phyloP scores from a whole-genome alignment of 805 yeast genomes.

The Pachysolen tannophilus region DNA sequence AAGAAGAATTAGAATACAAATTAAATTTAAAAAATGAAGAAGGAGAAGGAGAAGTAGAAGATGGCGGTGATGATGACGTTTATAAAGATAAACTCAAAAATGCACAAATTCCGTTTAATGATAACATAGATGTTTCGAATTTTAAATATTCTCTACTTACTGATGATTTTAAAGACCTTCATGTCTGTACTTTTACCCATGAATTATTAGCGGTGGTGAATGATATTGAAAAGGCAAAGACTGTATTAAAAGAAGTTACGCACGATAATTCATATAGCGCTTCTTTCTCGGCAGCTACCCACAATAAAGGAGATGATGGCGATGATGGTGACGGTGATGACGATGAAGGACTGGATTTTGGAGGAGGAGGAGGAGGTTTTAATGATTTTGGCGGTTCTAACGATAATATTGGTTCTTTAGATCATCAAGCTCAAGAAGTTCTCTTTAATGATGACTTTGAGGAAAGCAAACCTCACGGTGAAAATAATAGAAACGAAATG shows the following conservation, averaged over 20 bases:
- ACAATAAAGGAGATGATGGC: constrained; percentile 4
- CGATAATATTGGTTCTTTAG: constrained; percentile 10
- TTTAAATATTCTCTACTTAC: constrained; percentile 10
- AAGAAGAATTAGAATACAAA: constrained; percentile 12
- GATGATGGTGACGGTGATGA: constrained; percentile 5
- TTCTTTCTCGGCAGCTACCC: constrained; percentile 8
- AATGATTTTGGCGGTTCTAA: constrained; percentile 12
- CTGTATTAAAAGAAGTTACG: constrained; percentile 34
- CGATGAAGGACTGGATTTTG: constrained; percentile 14
- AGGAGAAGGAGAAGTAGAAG: constrained; percentile 3
- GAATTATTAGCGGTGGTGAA: constrained; percentile 49
- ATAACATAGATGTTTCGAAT: constrained; percentile 2
- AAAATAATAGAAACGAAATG: constrained; percentile 14
- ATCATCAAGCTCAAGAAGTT: constrained; percentile 3
- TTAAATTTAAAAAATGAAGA: constrained; percentile 10
- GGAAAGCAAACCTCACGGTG: constrained; percentile 11
- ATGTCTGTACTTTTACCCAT: constrained; percentile 59
- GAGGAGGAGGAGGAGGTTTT: constrained; percentile 9
- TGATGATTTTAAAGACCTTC: constrained; percentile 19
- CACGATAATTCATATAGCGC: constrained; percentile 10
- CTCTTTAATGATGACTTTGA: constrained; percentile 7
- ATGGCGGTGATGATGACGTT: constrained; percentile 7
- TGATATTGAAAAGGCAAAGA: constrained; percentile 46
- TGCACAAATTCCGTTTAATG: not conserved
- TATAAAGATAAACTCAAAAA: constrained; percentile 1